A percentile compares a stretch with the other conserved stretches of the same genome.
Conservation (phyloP, 306 rosid genomes). For the Cicer bijugum region DNA sequence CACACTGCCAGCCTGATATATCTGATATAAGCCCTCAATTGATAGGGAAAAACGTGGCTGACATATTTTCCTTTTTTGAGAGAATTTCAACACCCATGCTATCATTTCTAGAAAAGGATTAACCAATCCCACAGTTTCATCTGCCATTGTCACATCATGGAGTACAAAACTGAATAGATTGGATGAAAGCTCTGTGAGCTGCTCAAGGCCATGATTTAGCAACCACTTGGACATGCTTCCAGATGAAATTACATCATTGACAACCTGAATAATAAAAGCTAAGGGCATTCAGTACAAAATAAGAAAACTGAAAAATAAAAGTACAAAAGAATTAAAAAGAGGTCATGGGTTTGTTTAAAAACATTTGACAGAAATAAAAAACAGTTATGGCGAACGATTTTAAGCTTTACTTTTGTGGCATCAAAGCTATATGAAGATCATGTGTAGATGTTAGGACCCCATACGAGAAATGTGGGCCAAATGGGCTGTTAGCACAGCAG, state of each 20-base stretch:
- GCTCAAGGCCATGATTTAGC: constrained; percentile 78
- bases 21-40: constrained; percentile 62
- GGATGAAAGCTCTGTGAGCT: constrained; percentile 73
- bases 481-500: no score
- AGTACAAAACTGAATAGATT: constrained; percentile 60
- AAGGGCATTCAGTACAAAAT: constrained; percentile 17
- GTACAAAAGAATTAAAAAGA: not conserved
- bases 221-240: constrained; percentile 77
- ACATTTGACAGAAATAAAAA: constrained; percentile 12
- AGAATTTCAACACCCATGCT: constrained; percentile 58
- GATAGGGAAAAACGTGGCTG: constrained; percentile 85
- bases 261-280: constrained; percentile 60
- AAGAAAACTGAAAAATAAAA: constrained; percentile 18
- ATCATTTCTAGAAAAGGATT: constrained; percentile 62
- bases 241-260: constrained; percentile 61
- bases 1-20: constrained; percentile 53
- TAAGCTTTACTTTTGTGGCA: not conserved
- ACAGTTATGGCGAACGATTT: constrained; percentile 21
- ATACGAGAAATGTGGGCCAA: no score
- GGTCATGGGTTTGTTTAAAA: constrained; percentile 15
- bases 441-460: not conserved
- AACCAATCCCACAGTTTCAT: constrained; percentile 52
- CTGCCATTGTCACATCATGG: constrained; percentile 49
- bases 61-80: constrained; percentile 67
- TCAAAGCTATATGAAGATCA: constrained; percentile 22